These are phyloP conservation scores for Fraxinus greggii DNA, from an alignment of 305 asterid genomes.

Conservation along the genomic window DNA sequence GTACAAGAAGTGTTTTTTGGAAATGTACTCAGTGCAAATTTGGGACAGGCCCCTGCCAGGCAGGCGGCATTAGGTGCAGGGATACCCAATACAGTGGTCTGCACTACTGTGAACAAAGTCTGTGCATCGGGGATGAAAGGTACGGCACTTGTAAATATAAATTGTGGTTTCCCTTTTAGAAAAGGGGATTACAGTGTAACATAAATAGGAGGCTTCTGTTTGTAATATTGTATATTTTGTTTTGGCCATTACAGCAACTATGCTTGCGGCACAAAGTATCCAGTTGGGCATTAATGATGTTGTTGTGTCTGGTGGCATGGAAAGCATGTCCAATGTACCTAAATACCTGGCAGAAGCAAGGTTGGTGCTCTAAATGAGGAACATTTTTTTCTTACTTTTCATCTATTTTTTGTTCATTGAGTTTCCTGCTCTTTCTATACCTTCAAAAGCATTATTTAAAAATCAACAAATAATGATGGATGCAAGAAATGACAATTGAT, in stretches of 20 bases:
- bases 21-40: conserved; percentile 92
- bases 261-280: conserved; percentile 92
- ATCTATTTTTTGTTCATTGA: neutral
- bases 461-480: conserved; percentile 7
- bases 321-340: conserved; percentile 96
- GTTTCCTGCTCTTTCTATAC: neutral
- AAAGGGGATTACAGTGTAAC: neutral
- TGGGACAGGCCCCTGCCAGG: conserved; percentile 99
- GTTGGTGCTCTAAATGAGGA: conserved; percentile 36
- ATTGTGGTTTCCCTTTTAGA: neutral
- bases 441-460: neutral
- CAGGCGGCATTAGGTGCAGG: conserved; percentile 98
- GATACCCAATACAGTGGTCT: conserved; percentile 74
- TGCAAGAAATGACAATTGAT: neutral
- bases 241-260: conserved; percentile 62
- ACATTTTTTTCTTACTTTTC: conserved; percentile 2
- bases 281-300: conserved; percentile 90
- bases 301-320: conserved; percentile 99
- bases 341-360: conserved; percentile 94
- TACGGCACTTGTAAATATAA: conserved; percentile 20
- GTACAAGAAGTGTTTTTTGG: conserved; percentile 94
- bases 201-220: neutral
- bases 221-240: conserved; percentile 13
- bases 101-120: conserved; percentile 94
- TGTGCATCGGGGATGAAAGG: conserved; percentile 99